Conservation (phyloP, 768 basidiomycete species). For the Boletus edulis region DNA sequence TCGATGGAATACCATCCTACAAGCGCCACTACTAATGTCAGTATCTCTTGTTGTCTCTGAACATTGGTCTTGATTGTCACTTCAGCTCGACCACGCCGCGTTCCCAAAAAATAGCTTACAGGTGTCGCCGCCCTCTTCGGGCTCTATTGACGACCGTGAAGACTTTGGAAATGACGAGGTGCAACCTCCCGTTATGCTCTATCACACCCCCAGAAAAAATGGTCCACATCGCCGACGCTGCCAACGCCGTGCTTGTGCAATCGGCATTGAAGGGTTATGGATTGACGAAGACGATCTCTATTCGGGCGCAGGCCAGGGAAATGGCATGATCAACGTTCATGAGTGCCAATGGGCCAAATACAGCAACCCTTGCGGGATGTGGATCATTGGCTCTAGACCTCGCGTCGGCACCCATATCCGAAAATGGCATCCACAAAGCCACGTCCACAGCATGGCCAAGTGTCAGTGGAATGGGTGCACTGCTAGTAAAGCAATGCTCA, state of each 20-base stretch:
- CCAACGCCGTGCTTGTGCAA: background rate
- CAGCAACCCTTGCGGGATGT: conserved; percentile 5
- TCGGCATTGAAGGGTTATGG: background rate
- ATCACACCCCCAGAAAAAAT: background rate
- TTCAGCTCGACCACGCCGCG: background rate
- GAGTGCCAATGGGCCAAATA: conserved; percentile 6
- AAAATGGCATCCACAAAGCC: background rate
- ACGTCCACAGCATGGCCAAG: background rate
- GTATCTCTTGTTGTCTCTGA: background rate
- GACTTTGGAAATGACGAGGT: too few species aligned
- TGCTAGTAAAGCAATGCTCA: background rate
- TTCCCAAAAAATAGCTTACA: background rate
- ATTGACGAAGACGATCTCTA: conserved; percentile 7
- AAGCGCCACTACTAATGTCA: background rate
- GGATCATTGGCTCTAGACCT: conserved; percentile 5
- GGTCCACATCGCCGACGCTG: background rate
- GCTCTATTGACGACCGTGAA: background rate
- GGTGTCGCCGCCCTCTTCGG: background rate
- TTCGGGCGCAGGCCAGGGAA: background rate
- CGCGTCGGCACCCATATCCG: conserved; percentile 1
- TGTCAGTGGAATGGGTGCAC: conserved; percentile 9
- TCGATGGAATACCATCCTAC: background rate
- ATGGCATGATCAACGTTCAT: background rate
- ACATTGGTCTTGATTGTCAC: too few species aligned
- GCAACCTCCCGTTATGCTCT: background rate